phyloP scores from a whole-genome alignment of 371 early-diverging fungal genomes.

The Mortierella sp. region DNA sequence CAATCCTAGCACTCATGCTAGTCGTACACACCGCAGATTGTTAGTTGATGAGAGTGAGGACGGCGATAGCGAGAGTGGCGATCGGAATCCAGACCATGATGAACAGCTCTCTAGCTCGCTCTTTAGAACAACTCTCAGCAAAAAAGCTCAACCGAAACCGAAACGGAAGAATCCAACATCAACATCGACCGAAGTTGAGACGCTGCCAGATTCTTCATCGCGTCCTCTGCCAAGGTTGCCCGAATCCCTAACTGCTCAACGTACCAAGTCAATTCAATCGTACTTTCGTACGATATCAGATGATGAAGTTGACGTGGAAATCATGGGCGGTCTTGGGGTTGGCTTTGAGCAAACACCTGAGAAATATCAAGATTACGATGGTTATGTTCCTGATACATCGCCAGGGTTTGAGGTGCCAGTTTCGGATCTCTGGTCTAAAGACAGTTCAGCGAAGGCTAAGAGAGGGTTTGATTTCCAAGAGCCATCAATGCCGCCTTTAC shows the following conservation, averaged over 20 bases:
- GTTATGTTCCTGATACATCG: not conserved
- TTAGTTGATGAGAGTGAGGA: slow-evolving; percentile 2
- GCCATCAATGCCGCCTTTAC: not conserved
- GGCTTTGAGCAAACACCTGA: not conserved
- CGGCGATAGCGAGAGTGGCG: not conserved
- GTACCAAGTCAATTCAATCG: slow-evolving; percentile 3
- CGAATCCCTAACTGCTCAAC: not conserved
- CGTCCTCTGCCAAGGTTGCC: not conserved
- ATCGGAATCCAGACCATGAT: not conserved
- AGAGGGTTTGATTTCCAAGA: slow-evolving; percentile 32
- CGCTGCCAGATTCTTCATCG: not conserved
- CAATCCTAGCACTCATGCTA: not conserved
- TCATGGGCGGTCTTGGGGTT: slow-evolving; percentile 37
- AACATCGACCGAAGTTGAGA: not conserved
- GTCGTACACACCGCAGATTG: not conserved
- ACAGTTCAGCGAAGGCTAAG: not conserved
- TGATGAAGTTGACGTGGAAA: slow-evolving; percentile 49
- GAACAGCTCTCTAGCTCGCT: no score
- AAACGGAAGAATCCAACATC: not conserved
- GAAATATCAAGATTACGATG: not conserved
- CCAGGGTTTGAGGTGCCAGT: not conserved
- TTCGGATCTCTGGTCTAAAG: not conserved
- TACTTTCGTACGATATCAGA: slow-evolving; percentile 29
- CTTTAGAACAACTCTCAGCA: not conserved
- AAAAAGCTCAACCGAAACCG: not conserved